Percentiles rank a stretch among this genome's conserved stretches.
These are phyloP conservation scores for Vanrija pseudolonga DNA, from an alignment of 1,284 basidiomycete species.

Conservation along the genomic window DNA sequence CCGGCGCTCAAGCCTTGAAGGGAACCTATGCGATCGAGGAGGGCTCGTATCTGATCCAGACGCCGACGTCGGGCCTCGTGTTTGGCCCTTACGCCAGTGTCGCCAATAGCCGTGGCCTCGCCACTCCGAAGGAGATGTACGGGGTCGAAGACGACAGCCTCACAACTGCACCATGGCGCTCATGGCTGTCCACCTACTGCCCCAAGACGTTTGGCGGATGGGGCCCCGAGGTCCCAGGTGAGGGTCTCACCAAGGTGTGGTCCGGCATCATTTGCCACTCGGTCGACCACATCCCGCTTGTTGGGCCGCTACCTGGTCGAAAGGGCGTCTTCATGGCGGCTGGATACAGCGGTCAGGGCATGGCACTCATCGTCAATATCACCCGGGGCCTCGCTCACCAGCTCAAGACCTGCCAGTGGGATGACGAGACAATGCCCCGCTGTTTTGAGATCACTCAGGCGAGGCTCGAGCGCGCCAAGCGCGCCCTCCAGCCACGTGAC, in stretches of 20 bases:
- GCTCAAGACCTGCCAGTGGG: constrained; percentile 19
- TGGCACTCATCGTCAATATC: constrained; percentile 23
- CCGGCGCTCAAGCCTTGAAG: constrained; percentile 14
- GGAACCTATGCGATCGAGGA: constrained; percentile 24
- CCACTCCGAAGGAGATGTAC: neutral
- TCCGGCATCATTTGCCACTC: constrained; percentile 28
- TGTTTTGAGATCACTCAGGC: neutral
- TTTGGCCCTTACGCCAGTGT: constrained; percentile 15
- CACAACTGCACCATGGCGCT: neutral
- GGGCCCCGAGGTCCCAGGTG: constrained; percentile 22
- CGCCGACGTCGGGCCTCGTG: constrained; percentile 24
- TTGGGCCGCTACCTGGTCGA: constrained; percentile 20
- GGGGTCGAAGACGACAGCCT: no score
- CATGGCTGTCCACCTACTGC: constrained; percentile 10
- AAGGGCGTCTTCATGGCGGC: constrained; percentile 6
- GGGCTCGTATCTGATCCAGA: constrained; percentile 28
- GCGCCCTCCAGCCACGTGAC: neutral
- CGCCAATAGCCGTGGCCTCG: neutral
- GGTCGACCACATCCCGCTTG: constrained; percentile 27
- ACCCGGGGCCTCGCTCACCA: constrained; percentile 18
- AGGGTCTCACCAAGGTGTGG: constrained; percentile 29
- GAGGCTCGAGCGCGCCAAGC: neutral
- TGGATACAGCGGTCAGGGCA: constrained; percentile 26
- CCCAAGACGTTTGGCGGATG: constrained; percentile 21
- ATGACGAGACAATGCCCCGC: constrained; percentile 8